Evolutionary conservation across 164 flowering plant species (phyloP).

Genomic region (Kingdonia uniflora): DNA sequence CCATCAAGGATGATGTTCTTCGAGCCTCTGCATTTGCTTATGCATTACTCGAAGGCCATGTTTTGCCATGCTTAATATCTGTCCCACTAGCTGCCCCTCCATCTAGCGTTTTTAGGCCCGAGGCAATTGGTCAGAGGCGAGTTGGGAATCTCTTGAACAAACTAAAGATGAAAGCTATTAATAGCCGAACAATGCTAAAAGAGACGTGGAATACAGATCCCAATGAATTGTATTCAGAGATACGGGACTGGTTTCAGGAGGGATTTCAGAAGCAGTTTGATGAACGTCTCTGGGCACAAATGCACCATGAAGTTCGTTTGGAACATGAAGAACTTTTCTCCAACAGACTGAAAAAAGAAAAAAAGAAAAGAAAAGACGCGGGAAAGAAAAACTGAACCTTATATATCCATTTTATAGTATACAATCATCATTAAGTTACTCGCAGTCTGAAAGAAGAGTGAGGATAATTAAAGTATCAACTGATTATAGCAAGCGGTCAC

Average conservation of each 20-base stretch:
- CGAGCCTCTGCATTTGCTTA: conserved; percentile 57
- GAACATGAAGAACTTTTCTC: conserved; percentile 43
- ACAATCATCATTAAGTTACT: too few relatives aligned
- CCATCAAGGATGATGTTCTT: conserved; percentile 27
- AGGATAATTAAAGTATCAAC: too few relatives aligned
- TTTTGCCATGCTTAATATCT: conserved; percentile 64
- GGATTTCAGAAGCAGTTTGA: conserved; percentile 14
- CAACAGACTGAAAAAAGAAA: conserved; percentile 22
- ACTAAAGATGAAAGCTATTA: conserved; percentile 30
- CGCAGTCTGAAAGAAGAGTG: too few relatives aligned
- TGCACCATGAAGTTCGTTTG: conserved; percentile 49
- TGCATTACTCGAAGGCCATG: conserved; percentile 76
- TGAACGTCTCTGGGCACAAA: conserved; percentile 55
- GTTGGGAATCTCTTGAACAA: conserved; percentile 66
- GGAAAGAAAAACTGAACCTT: too few relatives aligned
- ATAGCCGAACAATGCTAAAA: conserved; percentile 45
- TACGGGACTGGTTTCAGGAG: conserved; percentile 66
- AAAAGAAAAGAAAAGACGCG: neutral
- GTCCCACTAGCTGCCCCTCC: conserved; percentile 49
- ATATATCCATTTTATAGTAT: too few relatives aligned
- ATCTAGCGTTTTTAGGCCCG: conserved; percentile 46
- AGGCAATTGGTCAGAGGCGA: conserved; percentile 53
- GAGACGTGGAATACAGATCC: conserved; percentile 63
- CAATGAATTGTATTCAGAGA: conserved; percentile 36
- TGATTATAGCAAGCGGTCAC: too few relatives aligned